Conservation (phyloP, 2,329 filamentous ascomycete genomes). For the Paraconiothyrium sp. region DNA sequence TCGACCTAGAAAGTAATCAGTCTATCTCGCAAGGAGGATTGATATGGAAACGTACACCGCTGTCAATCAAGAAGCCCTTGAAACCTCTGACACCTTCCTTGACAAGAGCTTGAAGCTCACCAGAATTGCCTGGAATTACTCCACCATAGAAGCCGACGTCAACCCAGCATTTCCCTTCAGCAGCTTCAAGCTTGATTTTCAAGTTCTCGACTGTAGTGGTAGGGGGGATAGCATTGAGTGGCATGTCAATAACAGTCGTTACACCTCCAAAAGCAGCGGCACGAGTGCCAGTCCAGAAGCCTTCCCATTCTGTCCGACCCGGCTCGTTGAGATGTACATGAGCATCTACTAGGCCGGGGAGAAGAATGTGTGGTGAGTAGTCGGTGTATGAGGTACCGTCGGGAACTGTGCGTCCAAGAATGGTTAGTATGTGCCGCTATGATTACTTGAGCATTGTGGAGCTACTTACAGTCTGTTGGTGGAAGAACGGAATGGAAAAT, state of each 20-base stretch:
- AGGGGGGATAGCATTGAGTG: slow-evolving; percentile 93
- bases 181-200: slow-evolving; percentile 84
- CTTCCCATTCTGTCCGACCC: slow-evolving; percentile 97
- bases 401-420: slow-evolving; percentile 60
- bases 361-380: slow-evolving; percentile 82
- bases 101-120: slow-evolving; percentile 81
- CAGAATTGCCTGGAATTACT: slow-evolving; percentile 86
- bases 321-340: slow-evolving; percentile 98
- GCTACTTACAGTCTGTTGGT: slow-evolving; percentile 63
- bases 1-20: slow-evolving; percentile 71
- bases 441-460: neutral
- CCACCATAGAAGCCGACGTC: slow-evolving; percentile 99
- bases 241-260: slow-evolving; percentile 98
- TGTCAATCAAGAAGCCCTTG: slow-evolving; percentile 97
- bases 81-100: slow-evolving; percentile 90
- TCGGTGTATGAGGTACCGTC: slow-evolving; percentile 77
- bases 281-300: slow-evolving; percentile 92
- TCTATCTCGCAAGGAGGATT: slow-evolving; percentile 15
- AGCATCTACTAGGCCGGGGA: slow-evolving; percentile 93
- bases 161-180: slow-evolving; percentile 91
- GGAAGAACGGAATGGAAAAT: slow-evolving; percentile 80
- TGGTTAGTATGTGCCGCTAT: neutral
- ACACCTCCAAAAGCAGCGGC: slow-evolving; percentile 96
- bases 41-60: slow-evolving; percentile 73
- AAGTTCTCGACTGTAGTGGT: slow-evolving; percentile 88